phyloP scores from a whole-genome alignment of 345 rosid species.

The Excoecaria agallocha region DNA sequence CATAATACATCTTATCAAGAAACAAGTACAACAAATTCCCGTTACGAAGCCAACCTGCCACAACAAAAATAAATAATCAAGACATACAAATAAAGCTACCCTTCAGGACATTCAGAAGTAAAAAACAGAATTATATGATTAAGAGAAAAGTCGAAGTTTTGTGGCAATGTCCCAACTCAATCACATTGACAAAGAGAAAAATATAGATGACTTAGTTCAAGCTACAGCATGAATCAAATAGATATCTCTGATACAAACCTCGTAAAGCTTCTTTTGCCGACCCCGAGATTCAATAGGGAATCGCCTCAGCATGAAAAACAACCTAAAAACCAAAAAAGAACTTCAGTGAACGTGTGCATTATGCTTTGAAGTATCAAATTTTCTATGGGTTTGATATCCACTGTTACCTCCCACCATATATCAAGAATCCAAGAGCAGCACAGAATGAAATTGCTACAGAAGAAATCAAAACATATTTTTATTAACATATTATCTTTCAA shows the following conservation, averaged over 20 bases:
- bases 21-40: conserved; percentile 65
- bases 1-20: conserved; percentile 71
- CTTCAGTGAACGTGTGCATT: neutral
- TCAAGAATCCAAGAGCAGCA: conserved; percentile 68
- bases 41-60: conserved; percentile 80
- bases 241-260: conserved; percentile 39
- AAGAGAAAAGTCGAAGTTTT: neutral
- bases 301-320: conserved; percentile 72
- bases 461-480: neutral
- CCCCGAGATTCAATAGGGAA: conserved; percentile 92
- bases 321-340: conserved; percentile 30
- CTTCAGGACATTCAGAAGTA: no score
- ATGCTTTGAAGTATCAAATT: neutral
- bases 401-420: conserved; percentile 79
- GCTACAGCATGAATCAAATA: neutral
- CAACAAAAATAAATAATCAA: neutral
- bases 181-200: neutral
- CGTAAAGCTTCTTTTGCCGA: conserved; percentile 77
- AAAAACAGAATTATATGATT: neutral
- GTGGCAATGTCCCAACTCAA: neutral
- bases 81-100: neutral
- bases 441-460: conserved; percentile 59
- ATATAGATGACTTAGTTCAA: neutral
- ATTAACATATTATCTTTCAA: neutral
- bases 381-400: neutral